Base-by-base conservation (phyloP, 345 rosid genomes). In the Murraya paniculata region DNA sequence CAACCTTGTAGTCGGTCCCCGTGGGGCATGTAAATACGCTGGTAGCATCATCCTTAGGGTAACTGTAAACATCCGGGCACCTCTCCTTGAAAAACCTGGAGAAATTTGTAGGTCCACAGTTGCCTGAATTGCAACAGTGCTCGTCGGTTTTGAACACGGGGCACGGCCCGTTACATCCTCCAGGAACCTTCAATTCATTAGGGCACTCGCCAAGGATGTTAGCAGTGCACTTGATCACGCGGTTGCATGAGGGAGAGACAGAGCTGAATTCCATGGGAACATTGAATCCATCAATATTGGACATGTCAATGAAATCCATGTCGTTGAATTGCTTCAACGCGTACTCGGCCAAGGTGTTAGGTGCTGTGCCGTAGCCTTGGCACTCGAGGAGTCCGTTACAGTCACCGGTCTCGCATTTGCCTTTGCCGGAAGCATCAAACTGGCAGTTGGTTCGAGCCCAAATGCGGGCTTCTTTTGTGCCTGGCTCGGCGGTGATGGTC, bases 1-100 rank as follows among this genome's bases (percentile, higher is more conserved):
- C 76, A 13, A 83, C 86, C 78, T 60, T 85, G 35, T 81, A 81
- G 35, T 86, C 36, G 2, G 86, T 86, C 50, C 83, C 86, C 1
- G 36, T n/a, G 4, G 85, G 83, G 33, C 86, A 86, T 67, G 83
- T 71, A 30, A 83, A 86, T 25, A 28, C 0, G 38, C 86, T 86
- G 53, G 84, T 78, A 14, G 71, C 76, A 53, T 84, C 89, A 79
- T 89, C 92, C 36, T 87, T 85, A 14, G 89, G 92, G n/a, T 85
- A 89, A 78, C 87, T 86, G 64, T 87, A 87, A n/a, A 83, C 89
- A 61, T 87, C 89, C 4, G 92, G 92, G 73, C 92, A 87, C 64
- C 87, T 83, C 1, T 82, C 76, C 76, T 89, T 84, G 68, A 89
- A 89, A 66, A 76, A 89, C 71, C 9, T 84, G 2, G 92, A 87